These are phyloP conservation scores for Xylariales sp. DNA, from an alignment of 2,329 filamentous ascomycete species.

Conservation along the genomic window DNA sequence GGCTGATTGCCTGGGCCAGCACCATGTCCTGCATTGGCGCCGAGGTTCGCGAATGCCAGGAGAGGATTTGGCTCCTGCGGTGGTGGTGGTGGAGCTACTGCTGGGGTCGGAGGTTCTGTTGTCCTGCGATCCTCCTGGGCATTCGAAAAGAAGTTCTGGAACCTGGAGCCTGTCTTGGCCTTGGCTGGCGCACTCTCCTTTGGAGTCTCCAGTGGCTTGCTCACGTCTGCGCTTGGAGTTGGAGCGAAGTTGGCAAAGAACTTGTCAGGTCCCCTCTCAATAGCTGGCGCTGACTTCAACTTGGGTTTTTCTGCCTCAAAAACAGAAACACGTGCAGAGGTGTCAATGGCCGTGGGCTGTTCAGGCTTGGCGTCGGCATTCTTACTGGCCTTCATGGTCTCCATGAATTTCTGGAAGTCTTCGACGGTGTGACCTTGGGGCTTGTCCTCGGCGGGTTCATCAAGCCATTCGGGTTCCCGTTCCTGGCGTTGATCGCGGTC, in stretches of 20 bases:
- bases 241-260: slow-evolving; percentile 62
- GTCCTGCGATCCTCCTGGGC: slow-evolving; percentile 50
- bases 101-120: slow-evolving; percentile 44
- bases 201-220: slow-evolving; percentile 48
- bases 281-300: slow-evolving; percentile 55
- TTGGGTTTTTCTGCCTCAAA: slow-evolving; percentile 47
- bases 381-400: slow-evolving; percentile 73
- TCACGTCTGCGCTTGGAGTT: slow-evolving; percentile 38
- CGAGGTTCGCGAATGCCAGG: slow-evolving; percentile 20
- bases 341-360: slow-evolving; percentile 30
- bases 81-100: slow-evolving; percentile 15
- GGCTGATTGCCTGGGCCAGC: slow-evolving; percentile 1
- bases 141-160: slow-evolving; percentile 77
- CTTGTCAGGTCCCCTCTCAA: slow-evolving; percentile 68
- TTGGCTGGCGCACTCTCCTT: slow-evolving; percentile 39
- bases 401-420: slow-evolving; percentile 93
- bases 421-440: slow-evolving; percentile 73
- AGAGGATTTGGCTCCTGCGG: slow-evolving; percentile 24
- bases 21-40: slow-evolving; percentile 10
- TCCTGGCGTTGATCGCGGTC: slow-evolving; percentile 56
- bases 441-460: slow-evolving; percentile 66
- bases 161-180: slow-evolving; percentile 65
- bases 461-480: slow-evolving; percentile 88
- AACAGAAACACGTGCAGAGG: slow-evolving; percentile 30
- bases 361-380: slow-evolving; percentile 29